These are phyloP conservation scores for Vaccinium corymbosum DNA, from an alignment of 148 eudicot genomes.

Conservation along the genomic window DNA sequence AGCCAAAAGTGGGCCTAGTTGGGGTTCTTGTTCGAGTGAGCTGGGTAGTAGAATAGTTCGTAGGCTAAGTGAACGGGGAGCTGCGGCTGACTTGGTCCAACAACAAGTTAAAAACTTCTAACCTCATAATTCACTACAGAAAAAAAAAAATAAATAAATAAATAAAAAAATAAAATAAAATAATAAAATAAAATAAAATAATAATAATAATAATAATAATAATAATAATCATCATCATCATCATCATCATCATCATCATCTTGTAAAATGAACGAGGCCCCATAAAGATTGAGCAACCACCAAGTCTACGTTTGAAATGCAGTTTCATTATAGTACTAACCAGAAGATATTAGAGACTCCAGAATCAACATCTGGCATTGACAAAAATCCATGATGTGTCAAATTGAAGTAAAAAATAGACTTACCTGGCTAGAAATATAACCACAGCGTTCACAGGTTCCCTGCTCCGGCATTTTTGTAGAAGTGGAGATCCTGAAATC, in stretches of 20 bases:
- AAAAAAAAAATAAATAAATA: no score
- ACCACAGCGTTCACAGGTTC: conserved; percentile 75
- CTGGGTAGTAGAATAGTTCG: no score
- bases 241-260: no score
- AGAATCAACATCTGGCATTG: not conserved
- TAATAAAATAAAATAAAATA: no score
- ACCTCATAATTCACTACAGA: not conserved
- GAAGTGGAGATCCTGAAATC: conserved; percentile 83
- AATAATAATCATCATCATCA: no score
- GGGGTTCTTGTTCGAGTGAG: no score
- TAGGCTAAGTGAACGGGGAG: no score
- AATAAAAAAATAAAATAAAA: no score
- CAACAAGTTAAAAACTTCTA: not conserved
- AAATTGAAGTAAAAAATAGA: conserved; percentile 8
- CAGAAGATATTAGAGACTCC: not conserved
- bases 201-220: not conserved
- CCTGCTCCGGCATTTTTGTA: conserved; percentile 99
- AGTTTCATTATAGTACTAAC: not conserved
- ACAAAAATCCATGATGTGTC: not conserved
- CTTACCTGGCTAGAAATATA: conserved; percentile 26
- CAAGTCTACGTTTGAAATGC: not conserved
- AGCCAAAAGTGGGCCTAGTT: no score
- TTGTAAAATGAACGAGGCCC: not conserved
- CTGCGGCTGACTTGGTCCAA: not conserved
- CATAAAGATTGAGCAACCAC: not conserved